Evolutionary conservation across 768 basidiomycete species (phyloP), one percentile per base, ranked within the genome.

Genomic region (Mycena indigotica): DNA sequence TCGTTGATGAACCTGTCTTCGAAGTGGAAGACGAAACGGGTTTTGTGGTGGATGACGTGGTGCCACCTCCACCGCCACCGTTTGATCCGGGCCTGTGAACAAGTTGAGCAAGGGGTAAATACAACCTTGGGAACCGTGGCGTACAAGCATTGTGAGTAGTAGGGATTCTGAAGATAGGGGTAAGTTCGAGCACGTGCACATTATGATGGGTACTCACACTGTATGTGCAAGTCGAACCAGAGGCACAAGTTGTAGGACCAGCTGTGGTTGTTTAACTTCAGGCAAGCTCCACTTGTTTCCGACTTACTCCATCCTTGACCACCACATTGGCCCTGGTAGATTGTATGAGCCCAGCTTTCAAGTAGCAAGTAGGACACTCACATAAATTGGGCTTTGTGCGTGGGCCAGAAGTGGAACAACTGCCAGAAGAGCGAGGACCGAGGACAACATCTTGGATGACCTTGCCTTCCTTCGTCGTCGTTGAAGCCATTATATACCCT

Each of bases 241-340:
- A 57, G n/a, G 66, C 76, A 54, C 77, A 78, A 38, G 74, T 75
- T 17, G 41, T 44, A 44, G 41, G 41, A 23, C 41, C 41, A 6
- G 41, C 41, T 44, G 21, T 23, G 6, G 41, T 44, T 21, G 8
- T 15, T 44, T 44, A 44, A 21, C 12, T 6, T 44, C 41, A 21
- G 15, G 41, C 17, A 35, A 35, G 17, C 32, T 8, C 17, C 32
- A 8, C 17, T 17, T 8, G 17, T 8, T 35, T 17, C 10, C 8
- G 17, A 50, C 46, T 28, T 6, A 48, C 46, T 48, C 24, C 28
- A 48, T 48, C 49, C 49, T 21, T 39, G 2, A 39, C 82, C 83
- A 67, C 83, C 82, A 63, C 84, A 86, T 64, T 85, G 84, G 6
- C 75, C 80, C 46, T 44, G 41, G 41, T 8, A 19, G 13, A 44